Percentiles rank a stretch among this genome's conserved stretches.
phyloP scores from a whole-genome alignment of 2,329 filamentous ascomycete genomes.

The Trichophyton benhamiae region DNA sequence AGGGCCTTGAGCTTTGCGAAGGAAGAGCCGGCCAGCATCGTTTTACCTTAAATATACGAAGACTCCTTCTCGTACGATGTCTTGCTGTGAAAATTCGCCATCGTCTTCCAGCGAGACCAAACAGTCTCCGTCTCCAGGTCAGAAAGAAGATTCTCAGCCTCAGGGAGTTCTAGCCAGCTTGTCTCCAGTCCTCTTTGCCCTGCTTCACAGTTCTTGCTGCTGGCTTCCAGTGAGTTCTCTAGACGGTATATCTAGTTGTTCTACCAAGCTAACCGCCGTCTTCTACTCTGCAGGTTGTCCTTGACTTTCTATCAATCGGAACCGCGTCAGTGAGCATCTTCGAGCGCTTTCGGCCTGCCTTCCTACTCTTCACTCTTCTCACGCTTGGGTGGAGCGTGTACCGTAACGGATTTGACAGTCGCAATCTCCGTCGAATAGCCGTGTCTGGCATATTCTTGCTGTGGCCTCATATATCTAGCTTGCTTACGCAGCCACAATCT shows the following conservation, averaged over 20 bases:
- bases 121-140: neutral
- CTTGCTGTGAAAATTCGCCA: neutral
- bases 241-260: neutral
- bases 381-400: slow-evolving; percentile 11
- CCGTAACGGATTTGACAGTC: slow-evolving; percentile 9
- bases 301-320: slow-evolving; percentile 13
- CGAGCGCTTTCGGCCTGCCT: slow-evolving; percentile 9
- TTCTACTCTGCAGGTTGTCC: slow-evolving; percentile 6
- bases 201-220: slow-evolving; percentile 14
- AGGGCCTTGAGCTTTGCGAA: neutral
- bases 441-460: slow-evolving; percentile 10
- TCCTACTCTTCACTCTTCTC: slow-evolving; percentile 11
- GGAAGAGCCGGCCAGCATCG: neutral
- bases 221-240: slow-evolving; percentile 12
- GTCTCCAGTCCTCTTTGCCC: slow-evolving; percentile 10
- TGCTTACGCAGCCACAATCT: neutral
- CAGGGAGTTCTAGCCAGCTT: slow-evolving; percentile 5
- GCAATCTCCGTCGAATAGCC: slow-evolving; percentile 9
- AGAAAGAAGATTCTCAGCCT: neutral
- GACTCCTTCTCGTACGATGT: neutral
- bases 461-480: slow-evolving; percentile 8
- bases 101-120: neutral
- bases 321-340: slow-evolving; percentile 11
- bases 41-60: neutral
- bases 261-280: neutral